Conservation (phyloP, 1,139 yeast species). For the Geotrichum phurueaensis region DNA sequence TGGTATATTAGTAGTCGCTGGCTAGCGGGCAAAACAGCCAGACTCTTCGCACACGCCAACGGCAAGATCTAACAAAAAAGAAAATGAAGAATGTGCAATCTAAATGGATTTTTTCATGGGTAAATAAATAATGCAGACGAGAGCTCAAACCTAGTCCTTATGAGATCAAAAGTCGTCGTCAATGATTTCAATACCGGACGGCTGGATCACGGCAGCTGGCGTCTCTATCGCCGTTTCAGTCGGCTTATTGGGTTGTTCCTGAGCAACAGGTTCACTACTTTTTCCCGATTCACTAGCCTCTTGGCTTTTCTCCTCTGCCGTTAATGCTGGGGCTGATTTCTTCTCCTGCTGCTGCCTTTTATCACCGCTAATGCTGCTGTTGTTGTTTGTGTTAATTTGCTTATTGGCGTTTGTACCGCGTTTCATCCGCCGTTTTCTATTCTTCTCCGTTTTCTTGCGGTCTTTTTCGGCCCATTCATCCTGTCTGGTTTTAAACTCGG, state of each 20-base stretch:
- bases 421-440: constrained; percentile 28
- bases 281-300: not conserved
- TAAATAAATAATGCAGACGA: constrained; percentile 1
- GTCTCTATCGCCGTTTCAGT: not conserved
- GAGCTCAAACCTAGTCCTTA: not conserved
- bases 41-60: too few species aligned
- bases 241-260: not conserved
- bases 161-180: constrained; percentile 13
- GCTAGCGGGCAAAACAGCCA: not conserved
- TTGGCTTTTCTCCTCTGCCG: not conserved
- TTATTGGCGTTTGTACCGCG: constrained; percentile 19
- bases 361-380: not conserved
- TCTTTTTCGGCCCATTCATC: constrained; percentile 23
- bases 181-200: constrained; percentile 12
- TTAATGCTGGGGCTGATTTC: not conserved
- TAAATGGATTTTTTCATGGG: not conserved
- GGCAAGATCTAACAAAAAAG: too few species aligned
- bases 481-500: constrained; percentile 28
- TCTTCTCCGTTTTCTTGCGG: constrained; percentile 30
- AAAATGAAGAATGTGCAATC: too few species aligned
- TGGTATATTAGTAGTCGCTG: not conserved
- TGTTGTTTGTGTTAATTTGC: not conserved
- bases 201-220: constrained; percentile 1
- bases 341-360: not conserved
- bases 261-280: not conserved